Evolutionary conservation across 148 eudicot species (phyloP).

Genomic region (Cornus suecica): DNA sequence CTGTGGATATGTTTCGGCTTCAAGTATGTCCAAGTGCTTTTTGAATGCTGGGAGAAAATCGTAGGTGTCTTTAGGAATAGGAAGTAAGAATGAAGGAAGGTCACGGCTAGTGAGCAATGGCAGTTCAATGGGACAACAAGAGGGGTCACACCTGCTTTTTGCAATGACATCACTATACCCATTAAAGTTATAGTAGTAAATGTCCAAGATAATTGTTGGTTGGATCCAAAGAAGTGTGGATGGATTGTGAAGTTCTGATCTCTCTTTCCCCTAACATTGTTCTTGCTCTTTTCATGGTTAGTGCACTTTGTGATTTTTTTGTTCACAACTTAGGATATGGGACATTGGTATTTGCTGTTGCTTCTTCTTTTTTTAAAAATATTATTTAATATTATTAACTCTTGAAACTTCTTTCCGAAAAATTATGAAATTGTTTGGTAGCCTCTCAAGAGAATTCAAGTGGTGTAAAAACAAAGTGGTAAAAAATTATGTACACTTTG

Average conservation of each 20-base stretch:
- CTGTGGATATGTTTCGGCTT: constrained; percentile 21
- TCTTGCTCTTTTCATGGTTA: no score
- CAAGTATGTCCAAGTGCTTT: constrained; percentile 35
- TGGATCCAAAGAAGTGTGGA: constrained; percentile 55
- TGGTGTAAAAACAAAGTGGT: no score
- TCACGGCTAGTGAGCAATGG: constrained; percentile 30
- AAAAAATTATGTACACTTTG: no score
- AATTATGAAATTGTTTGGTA: no score
- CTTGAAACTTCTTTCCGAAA: no score
- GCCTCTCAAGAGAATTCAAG: no score
- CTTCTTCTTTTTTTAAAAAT: no score
- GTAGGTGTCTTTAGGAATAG: constrained; percentile 28
- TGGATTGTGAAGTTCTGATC: constrained; percentile 25
- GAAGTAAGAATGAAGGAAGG: constrained; percentile 43
- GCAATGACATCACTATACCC: constrained; percentile 17
- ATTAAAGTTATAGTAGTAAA: constrained; percentile 43
- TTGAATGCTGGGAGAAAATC: constrained; percentile 23
- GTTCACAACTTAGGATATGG: no score
- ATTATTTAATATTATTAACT: no score
- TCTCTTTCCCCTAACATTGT: no score
- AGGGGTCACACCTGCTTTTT: constrained; percentile 25
- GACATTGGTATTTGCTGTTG: no score
- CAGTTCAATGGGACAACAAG: constrained; percentile 36
- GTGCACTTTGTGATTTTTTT: no score
- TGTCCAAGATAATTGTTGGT: constrained; percentile 35